A percentile compares a stretch with the other conserved stretches of the same genome.
These are phyloP conservation scores for Aspergillus melleus DNA, from an alignment of 2,329 filamentous ascomycete species.

Conservation along the genomic window DNA sequence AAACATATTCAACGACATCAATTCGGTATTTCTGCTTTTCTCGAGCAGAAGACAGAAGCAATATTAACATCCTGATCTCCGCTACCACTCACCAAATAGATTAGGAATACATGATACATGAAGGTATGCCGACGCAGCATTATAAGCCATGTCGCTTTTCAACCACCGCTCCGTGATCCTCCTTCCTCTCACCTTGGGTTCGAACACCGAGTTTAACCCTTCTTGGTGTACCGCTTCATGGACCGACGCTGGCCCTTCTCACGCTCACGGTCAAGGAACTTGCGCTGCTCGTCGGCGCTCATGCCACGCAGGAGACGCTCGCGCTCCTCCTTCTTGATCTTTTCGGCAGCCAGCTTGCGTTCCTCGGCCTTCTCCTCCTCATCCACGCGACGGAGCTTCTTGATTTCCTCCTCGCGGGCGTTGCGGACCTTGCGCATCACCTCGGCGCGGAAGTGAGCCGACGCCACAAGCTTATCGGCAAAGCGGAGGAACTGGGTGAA, in stretches of 20 bases:
- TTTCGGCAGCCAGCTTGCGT: conserved; percentile 52
- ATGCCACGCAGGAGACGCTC: conserved; percentile 76
- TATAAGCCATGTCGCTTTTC: conserved; percentile 16
- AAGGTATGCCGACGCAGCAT: conserved; percentile 18
- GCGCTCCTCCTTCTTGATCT: conserved; percentile 83
- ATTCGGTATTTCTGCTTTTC: background rate
- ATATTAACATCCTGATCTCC: conserved; percentile 4
- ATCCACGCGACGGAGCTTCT: conserved; percentile 74
- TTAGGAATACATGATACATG: conserved; percentile 25
- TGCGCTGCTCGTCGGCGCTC: conserved; percentile 81
- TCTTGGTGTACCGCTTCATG: conserved; percentile 63
- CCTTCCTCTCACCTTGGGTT: background rate
- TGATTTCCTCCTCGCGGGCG: conserved; percentile 76
- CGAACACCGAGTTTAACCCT: conserved; percentile 35
- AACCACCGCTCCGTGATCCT: conserved; percentile 8
- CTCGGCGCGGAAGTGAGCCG: conserved; percentile 85
- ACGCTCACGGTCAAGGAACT: conserved; percentile 77
- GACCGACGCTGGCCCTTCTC: conserved; percentile 68
- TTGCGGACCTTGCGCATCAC: conserved; percentile 79
- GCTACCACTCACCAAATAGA: conserved; percentile 7
- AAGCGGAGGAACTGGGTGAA: conserved; percentile 81
- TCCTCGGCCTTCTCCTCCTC: conserved; percentile 71
- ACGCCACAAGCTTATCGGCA: conserved; percentile 74
- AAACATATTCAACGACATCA: background rate
- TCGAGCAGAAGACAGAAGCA: background rate